Conservation (phyloP, 2,329 filamentous ascomycete species). For the Thelonectria discophora region DNA sequence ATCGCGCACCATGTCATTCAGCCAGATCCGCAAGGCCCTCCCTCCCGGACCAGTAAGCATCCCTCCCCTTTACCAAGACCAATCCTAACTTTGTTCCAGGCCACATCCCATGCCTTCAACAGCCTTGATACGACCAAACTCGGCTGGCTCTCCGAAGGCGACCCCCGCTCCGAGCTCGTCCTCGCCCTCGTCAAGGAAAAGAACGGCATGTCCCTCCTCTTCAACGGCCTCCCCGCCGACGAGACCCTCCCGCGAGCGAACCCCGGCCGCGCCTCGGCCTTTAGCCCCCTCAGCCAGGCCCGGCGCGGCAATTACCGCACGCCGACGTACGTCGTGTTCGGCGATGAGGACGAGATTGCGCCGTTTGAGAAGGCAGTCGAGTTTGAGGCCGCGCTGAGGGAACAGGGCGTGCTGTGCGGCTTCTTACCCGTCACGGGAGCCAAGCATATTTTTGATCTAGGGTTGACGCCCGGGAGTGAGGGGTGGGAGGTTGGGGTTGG, state of each 20-base stretch:
- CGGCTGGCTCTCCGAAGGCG: constrained; percentile 30
- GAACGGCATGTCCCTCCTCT: constrained; percentile 34
- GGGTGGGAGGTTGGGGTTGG: constrained; percentile 28
- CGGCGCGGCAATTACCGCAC: constrained; percentile 29
- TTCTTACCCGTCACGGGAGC: constrained; percentile 28
- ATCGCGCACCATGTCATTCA: constrained; percentile 27
- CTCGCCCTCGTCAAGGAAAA: constrained; percentile 33
- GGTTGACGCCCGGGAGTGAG: constrained; percentile 26
- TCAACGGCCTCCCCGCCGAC: constrained; percentile 26
- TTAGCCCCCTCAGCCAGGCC: constrained; percentile 33
- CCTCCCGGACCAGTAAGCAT: constrained; percentile 17
- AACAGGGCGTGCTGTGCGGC: constrained; percentile 18
- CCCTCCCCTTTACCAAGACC: background rate
- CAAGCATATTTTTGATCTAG: constrained; percentile 34
- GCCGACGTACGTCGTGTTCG: constrained; percentile 34
- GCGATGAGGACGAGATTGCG: constrained; percentile 34
- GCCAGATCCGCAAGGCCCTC: constrained; percentile 22
- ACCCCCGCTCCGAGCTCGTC: constrained; percentile 33
- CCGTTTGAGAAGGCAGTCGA: constrained; percentile 27
- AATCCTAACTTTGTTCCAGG: constrained; percentile 2
- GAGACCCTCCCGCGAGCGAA: constrained; percentile 20
- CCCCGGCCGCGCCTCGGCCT: constrained; percentile 19
- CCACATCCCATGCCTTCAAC: constrained; percentile 27
- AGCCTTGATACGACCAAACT: constrained; percentile 29
- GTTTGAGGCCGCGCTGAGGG: constrained; percentile 19